phyloP scores from a whole-genome alignment of 768 basidiomycete species.

The Antrodiella citrinella region DNA sequence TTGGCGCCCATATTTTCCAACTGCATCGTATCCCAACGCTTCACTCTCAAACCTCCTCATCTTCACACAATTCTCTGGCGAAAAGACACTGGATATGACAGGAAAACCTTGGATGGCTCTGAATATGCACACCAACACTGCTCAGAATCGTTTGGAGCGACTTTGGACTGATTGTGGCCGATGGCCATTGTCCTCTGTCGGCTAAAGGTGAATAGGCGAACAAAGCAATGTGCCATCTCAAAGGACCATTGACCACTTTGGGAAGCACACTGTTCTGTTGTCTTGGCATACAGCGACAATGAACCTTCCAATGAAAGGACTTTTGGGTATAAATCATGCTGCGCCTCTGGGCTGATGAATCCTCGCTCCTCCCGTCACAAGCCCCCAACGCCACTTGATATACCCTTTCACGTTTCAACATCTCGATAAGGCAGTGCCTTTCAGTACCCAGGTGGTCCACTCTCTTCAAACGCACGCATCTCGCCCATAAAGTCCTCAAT shows the following conservation, averaged over 20 bases:
- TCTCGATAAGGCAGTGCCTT: not conserved
- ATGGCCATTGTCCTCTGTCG: not conserved
- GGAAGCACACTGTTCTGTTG: not conserved
- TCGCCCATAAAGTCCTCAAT: not conserved
- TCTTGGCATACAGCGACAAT: not conserved
- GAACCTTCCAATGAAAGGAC: not conserved
- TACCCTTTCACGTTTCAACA: not conserved
- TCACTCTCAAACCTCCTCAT: no score
- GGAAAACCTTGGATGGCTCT: no score
- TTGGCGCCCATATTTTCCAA: no score
- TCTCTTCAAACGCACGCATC: not conserved
- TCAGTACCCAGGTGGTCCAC: not conserved
- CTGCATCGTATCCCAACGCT: no score
- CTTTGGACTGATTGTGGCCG: conserved; percentile 1
- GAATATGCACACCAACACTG: no score
- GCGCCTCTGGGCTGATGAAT: not conserved
- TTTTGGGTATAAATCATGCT: not conserved
- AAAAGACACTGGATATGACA: no score
- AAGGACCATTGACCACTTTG: not conserved
- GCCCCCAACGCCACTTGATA: not conserved
- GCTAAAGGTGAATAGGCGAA: not conserved
- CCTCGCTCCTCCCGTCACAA: not conserved
- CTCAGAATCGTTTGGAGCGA: not conserved
- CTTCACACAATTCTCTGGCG: no score
- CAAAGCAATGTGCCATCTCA: not conserved